Base-by-base conservation (phyloP, 2,329 filamentous ascomycete genomes). In the Blastomyces gilchristii region DNA sequence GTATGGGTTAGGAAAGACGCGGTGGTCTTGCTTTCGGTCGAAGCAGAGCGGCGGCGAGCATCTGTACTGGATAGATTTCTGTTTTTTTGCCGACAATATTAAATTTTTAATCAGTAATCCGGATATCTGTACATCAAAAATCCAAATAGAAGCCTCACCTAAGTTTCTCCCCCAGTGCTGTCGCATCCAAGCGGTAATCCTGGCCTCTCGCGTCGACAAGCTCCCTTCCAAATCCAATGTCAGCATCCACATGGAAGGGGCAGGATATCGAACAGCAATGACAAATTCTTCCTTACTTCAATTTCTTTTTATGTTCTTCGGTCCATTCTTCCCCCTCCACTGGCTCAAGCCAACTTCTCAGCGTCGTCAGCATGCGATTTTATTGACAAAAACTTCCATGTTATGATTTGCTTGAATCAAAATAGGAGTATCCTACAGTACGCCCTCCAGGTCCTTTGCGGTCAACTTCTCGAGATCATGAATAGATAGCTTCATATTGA, bases 271-370 rank as follows among this genome's bases (percentile, higher is more conserved):
- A 16, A 45, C 9, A 9, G 14, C 7, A n/a, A 25, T 1, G 11
- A 37, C 14, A 9, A 50, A n/a, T 11, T 56, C 14, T 56, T 34
- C 25, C 61, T 53, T 63, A 63, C 61, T 59, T 59, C 61, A 63
- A 22, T 25, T 52, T 63, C 18, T 41, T 18, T 2, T 22, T 18
- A 22, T 63, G 43, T 31, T 49, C 37, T 18, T 63, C 54, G 22
- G 53, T 59, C 61, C 61, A 63, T n/a, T 59, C 53, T 52, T 53
- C 61, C 14, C 14, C 14, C 3, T 53, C 43, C n/a, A 37, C 3
- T 1, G 3, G 50, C 16, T 62, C 11, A 41, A 61, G 43, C 45
- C 3, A 9, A 6, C 60, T 61, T 61, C n/a, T 14, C 60, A 56
- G n/a, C 12, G 41, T 45, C 16, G 39, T 41, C 14, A 58, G 56